These are phyloP conservation scores for Gnomoniopsis sp. DNA, from an alignment of 2,329 filamentous ascomycete species.

Conservation along the genomic window DNA sequence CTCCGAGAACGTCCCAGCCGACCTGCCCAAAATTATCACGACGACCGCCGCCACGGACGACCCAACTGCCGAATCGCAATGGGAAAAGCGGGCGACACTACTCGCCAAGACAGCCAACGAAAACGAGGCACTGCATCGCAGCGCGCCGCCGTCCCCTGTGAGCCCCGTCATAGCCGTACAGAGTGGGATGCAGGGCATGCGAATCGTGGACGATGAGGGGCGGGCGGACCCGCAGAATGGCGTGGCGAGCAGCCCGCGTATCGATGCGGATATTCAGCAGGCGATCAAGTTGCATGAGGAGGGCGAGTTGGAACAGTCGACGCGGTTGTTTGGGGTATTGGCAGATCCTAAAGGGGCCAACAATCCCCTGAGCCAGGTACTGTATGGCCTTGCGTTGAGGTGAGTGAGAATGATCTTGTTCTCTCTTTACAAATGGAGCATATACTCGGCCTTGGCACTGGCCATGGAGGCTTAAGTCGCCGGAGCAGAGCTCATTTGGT, in stretches of 20 bases:
- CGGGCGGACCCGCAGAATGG: conserved; percentile 23
- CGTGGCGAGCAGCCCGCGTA: conserved; percentile 47
- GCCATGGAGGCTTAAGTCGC: too few relatives aligned
- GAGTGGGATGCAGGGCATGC: conserved; percentile 28
- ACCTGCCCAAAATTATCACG: conserved; percentile 71
- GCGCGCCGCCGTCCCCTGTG: conserved; percentile 36
- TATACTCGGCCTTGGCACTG: too few relatives aligned
- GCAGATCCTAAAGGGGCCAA: conserved; percentile 83
- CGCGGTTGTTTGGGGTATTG: conserved; percentile 77
- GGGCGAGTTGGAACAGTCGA: conserved; percentile 75
- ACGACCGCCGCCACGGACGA: conserved; percentile 44
- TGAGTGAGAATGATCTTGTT: conserved; percentile 38
- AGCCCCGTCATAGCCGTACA: conserved; percentile 19
- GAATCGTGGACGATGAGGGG: conserved; percentile 20
- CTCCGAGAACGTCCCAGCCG: conserved; percentile 71
- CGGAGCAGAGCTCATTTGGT: too few relatives aligned
- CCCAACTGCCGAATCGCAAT: conserved; percentile 65
- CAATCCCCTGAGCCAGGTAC: conserved; percentile 90
- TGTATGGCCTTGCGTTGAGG: conserved; percentile 89
- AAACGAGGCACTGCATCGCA: conserved; percentile 47
- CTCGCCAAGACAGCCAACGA: conserved; percentile 57
- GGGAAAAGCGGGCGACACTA: conserved; percentile 92
- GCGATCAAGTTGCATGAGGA: conserved; percentile 92
- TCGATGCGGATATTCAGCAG: conserved; percentile 78
- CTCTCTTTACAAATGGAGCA: neutral